Evolutionary conservation across 1,284 basidiomycete genomes (phyloP), one percentile per base, ranked within the genome.

Genomic region (Ustilago hordei): DNA sequence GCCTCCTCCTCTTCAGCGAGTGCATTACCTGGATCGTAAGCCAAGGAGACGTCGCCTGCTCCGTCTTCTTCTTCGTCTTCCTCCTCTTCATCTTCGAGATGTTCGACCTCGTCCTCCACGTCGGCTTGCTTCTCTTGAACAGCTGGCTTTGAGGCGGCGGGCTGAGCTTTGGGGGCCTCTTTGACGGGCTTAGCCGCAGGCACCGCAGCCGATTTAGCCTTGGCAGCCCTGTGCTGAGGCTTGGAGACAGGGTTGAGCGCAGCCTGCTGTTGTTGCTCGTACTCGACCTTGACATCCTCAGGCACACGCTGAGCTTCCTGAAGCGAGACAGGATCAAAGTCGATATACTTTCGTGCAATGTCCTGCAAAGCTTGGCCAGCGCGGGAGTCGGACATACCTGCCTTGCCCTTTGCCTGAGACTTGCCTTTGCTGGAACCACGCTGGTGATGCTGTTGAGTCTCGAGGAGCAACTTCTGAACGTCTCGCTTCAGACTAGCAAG

Each of bases 301-400:
- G 69, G 66, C 41, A 80, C 60, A 3, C 60, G 52, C 28, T 59
- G 55, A 11, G 79, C 79, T 38, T 79, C 73, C 28, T 73, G 66
- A 31, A 85, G 48, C 43, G 78, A 70, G 11, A 71, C 77, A 5
- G 80, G 64, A 36, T 85, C 83, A 50, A 85, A 84, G 54, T 79
- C 81, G 50, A 85, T 83, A 61, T 84, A 80, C 66, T 81, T 83
- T 52, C 55, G 70, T 17, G 84, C 81, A 13, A 81, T 63, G 17
- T 79, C 77, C 53, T 77, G 78, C 45, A 85, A 60, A 31, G 80
- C 75, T 50, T 83, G 78, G 9, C 81, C 81, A 11, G 77, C 75
- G 55, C 81, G 79, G 45, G 80, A 79, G 50, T 77, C 73, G 2
- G 56, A 61, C 69, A 79, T 70, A 23, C 60, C 55, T 8, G 32